Evolutionary conservation across 1,139 yeast species (phyloP).

Genomic region (Lodderomyces beijingensis): DNA sequence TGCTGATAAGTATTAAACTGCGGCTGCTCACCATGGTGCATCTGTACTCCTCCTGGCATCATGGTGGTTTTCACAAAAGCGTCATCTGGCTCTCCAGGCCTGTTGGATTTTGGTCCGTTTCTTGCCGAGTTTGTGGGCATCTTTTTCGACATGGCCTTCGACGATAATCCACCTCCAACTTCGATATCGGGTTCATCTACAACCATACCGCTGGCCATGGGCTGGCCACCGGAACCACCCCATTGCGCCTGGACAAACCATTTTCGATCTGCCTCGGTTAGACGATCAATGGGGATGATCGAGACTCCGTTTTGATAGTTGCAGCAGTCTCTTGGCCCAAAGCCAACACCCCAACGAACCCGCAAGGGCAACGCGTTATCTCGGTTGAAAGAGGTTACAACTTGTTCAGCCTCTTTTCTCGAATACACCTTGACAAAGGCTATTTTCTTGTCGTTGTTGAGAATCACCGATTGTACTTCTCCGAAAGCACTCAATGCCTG

Average conservation of each 20-base stretch:
- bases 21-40: conserved; percentile 31
- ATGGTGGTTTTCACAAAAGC: conserved; percentile 38
- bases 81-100: conserved; percentile 56
- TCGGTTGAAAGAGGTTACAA: conserved; percentile 52
- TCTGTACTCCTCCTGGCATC: conserved; percentile 15
- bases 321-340: conserved; percentile 97
- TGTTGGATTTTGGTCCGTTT: conserved; percentile 79
- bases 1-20: conserved; percentile 33
- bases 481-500: conserved; percentile 77
- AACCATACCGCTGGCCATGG: conserved; percentile 74
- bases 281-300: conserved; percentile 76
- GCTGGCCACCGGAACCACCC: conserved; percentile 96
- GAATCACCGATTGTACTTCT: conserved; percentile 87
- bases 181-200: conserved; percentile 98
- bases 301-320: conserved; percentile 90
- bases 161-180: conserved; percentile 89
- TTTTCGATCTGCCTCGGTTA: conserved; percentile 88
- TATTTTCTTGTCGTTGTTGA: conserved; percentile 86
- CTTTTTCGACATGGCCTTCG: conserved; percentile 84
- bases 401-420: conserved; percentile 88
- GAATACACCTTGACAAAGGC: conserved; percentile 96
- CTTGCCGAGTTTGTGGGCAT: conserved; percentile 87
- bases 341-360: conserved; percentile 98
- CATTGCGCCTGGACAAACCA: conserved; percentile 92
- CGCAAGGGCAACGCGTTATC: conserved; percentile 55